A percentile compares a stretch with the other conserved stretches of the same genome.
phyloP scores from a whole-genome alignment of 345 rosid genomes.

The Salix caprea region DNA sequence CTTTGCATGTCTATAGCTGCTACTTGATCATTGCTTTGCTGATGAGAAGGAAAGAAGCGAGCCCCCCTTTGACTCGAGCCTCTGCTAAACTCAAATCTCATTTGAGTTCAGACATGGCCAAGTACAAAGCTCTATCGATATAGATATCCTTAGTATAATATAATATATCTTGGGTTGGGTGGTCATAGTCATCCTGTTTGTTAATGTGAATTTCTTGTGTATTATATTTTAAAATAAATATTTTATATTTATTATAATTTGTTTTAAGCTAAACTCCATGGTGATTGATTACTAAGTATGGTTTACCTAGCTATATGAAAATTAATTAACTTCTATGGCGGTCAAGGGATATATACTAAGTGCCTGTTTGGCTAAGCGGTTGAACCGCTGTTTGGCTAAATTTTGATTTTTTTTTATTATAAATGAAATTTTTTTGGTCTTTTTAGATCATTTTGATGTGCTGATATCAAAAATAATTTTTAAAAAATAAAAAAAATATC shows the following conservation, averaged over 20 bases:
- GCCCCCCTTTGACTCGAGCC: conserved; percentile 31
- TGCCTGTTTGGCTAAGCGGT: no score
- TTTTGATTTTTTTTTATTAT: no score
- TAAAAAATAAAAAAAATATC: no score
- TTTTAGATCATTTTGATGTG: no score
- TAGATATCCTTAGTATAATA: conserved; percentile 13
- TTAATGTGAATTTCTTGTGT: conserved; percentile 6
- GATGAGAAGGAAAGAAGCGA: conserved; percentile 23
- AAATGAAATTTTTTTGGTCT: no score
- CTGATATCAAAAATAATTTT: no score
- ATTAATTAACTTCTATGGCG: no score
- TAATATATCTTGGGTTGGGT: neutral
- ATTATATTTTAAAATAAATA: neutral
- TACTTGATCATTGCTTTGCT: conserved; percentile 26
- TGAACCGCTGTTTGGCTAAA: no score
- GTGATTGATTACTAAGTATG: neutral
- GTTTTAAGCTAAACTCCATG: neutral
- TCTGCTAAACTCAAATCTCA: conserved; percentile 28
- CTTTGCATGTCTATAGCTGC: conserved; percentile 36
- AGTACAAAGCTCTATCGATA: conserved; percentile 22
- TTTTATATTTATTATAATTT: neutral
- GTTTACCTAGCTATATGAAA: neutral
- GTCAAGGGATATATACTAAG: no score
- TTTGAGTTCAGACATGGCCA: conserved; percentile 28
- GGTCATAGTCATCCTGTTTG: conserved; percentile 22